These are phyloP conservation scores for Erysimum pusillum DNA, from an alignment of 441 rosid species.

Conservation along the genomic window DNA sequence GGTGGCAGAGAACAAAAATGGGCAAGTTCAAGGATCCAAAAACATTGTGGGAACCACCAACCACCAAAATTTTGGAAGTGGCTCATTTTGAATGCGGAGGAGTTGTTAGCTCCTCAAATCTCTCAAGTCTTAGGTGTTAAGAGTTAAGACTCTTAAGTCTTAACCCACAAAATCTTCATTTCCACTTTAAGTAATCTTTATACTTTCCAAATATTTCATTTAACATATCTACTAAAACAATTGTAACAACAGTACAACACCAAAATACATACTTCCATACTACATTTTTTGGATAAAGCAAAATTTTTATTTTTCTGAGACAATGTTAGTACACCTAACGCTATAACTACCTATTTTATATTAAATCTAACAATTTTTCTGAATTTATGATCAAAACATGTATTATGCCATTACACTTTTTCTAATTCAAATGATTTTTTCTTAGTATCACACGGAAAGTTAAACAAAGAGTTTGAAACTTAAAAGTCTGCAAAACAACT, in stretches of 20 bases:
- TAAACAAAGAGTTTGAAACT: background rate
- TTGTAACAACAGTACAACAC: background rate
- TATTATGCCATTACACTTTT: background rate
- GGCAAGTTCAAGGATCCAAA: slow-evolving; percentile 83
- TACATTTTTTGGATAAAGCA: background rate
- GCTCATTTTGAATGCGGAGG: slow-evolving; percentile 33
- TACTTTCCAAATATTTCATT: slow-evolving; percentile 28
- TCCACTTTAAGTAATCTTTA: slow-evolving; percentile 20
- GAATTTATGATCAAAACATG: background rate
- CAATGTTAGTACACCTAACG: background rate
- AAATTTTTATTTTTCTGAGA: background rate
- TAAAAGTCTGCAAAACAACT: background rate
- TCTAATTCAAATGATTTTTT: background rate
- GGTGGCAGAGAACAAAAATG: slow-evolving; percentile 59
- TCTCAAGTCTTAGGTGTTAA: background rate
- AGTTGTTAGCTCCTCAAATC: slow-evolving; percentile 42
- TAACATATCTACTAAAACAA: slow-evolving; percentile 2
- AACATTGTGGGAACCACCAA: slow-evolving; percentile 47
- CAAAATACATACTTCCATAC: background rate
- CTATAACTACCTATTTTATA: background rate
- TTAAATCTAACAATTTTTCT: background rate
- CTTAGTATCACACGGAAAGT: background rate
- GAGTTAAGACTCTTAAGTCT: slow-evolving; percentile 13
- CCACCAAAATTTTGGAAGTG: slow-evolving; percentile 44
- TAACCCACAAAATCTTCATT: slow-evolving; percentile 32